Conservation (phyloP, 192 early-diverging fungal genomes). For the Geranomyces michiganensis region DNA sequence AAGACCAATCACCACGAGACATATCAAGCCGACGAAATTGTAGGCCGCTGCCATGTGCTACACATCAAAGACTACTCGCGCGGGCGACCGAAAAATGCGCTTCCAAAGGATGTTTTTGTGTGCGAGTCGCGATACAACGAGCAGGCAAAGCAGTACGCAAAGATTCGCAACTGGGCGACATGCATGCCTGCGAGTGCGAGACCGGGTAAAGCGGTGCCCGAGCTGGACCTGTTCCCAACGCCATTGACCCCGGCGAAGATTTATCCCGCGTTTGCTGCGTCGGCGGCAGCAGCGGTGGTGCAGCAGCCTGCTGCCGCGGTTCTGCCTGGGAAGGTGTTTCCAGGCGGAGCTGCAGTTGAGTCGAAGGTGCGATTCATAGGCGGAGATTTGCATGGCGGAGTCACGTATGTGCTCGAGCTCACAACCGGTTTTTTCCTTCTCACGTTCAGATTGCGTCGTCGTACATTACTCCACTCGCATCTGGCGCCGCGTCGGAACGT, state of each 20-base stretch:
- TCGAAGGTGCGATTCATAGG: no score
- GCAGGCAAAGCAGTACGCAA: constrained; percentile 52
- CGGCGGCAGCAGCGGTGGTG: constrained; percentile 8
- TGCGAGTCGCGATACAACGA: constrained; percentile 71
- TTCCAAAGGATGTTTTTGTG: constrained; percentile 55
- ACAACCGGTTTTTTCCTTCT: no score
- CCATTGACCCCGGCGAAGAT: constrained; percentile 27
- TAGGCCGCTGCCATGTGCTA: constrained; percentile 66
- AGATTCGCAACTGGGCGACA: constrained; percentile 69
- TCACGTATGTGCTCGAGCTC: no score
- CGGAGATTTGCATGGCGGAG: no score
- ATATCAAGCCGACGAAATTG: constrained; percentile 56
- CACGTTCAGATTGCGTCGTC: no score
- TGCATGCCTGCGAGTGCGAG: constrained; percentile 54
- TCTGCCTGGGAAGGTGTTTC: no score
- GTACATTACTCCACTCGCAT: no score
- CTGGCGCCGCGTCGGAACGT: no score
- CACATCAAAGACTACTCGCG: constrained; percentile 59
- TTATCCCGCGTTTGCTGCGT: constrained; percentile 2
- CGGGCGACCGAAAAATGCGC: constrained; percentile 51
- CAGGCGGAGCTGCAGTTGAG: no score
- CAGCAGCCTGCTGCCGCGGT: no score
- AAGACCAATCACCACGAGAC: constrained; percentile 61
- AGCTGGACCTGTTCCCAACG: constrained; percentile 35
- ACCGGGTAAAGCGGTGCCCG: constrained; percentile 13